Percentiles rank a stretch among this genome's conserved stretches.
phyloP scores from a whole-genome alignment of 2,329 filamentous ascomycete genomes.

The Knufia petricola region DNA sequence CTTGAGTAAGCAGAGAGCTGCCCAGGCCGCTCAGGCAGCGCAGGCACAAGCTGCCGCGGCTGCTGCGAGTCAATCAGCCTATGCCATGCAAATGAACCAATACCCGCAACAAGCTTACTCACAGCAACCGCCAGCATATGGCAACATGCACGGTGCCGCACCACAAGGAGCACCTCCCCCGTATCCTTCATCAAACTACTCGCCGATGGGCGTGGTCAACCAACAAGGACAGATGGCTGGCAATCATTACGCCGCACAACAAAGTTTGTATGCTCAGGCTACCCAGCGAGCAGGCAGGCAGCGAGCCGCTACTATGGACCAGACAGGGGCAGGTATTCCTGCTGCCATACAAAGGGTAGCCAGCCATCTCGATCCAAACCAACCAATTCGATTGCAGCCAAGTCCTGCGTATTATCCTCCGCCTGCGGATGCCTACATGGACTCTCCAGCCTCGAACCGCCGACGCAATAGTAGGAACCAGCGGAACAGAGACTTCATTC shows the following conservation, averaged over 20 bases:
- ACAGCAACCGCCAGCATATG: conserved; percentile 60
- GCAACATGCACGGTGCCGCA: conserved; percentile 60
- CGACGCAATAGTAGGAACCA: conserved; percentile 63
- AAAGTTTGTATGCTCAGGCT: conserved; percentile 64
- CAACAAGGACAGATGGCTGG: conserved; percentile 58
- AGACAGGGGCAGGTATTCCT: conserved; percentile 85
- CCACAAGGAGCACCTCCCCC: conserved; percentile 66
- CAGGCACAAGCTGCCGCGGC: conserved; percentile 50
- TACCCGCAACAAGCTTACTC: conserved; percentile 41
- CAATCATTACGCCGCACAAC: conserved; percentile 60
- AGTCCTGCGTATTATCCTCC: conserved; percentile 97
- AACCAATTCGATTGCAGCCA: conserved; percentile 86
- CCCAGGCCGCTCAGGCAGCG: conserved; percentile 40
- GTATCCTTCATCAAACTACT: conserved; percentile 63
- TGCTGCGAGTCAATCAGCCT: conserved; percentile 57
- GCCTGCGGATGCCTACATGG: conserved; percentile 68
- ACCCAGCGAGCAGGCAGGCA: conserved; percentile 71
- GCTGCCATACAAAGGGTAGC: conserved; percentile 88
- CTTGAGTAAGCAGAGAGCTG: conserved; percentile 78
- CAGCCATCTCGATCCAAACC: conserved; percentile 87
- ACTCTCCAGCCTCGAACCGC: conserved; percentile 55
- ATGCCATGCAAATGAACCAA: conserved; percentile 50
- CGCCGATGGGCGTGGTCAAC: conserved; percentile 58
- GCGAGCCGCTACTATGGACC: conserved; percentile 91
- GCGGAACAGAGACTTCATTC: conserved; percentile 75